Base-by-base conservation (phyloP, 495 filamentous ascomycete species). In the Neurospora sp. region DNA sequence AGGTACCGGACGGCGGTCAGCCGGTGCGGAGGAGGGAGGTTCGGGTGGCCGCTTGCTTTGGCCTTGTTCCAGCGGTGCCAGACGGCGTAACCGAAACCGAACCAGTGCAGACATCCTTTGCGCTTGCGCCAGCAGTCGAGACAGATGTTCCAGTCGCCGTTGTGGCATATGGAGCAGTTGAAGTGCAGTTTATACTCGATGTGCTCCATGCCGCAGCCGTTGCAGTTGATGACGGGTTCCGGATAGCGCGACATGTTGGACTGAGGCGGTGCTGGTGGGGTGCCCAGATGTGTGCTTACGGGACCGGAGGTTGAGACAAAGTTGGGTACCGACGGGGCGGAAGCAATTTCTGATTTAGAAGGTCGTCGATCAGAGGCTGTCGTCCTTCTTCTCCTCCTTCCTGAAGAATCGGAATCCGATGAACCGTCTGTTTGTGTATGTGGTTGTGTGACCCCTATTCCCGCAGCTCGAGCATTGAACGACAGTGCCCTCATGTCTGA, bases 151-250 rank as follows among this genome's bases (percentile, higher is more conserved):
- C 88, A 95, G 35, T 86, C 81, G 3, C 92, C 93, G n/a, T 84
- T 78, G 45, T 86, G 84, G 81, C 94, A 97, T 59, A 83, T 81
- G 8, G 81, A 75, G 81, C 94, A 97, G 78, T 90, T 89, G 80
- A 91, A 93, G 79, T 97, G 93, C 0, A 96, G 83, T 3, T 91
- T 88, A 75, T 97, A 93, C 78, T 96, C 89, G 72, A 97, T 93
- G 71, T 92, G 84, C 3, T 80, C 40, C 72, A 85, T 89, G 20
- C 82, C 79, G 78, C 94, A 97, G 39, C 87, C 80, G 37, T 89
- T 85, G 78, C 94, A 97, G 39, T 84, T 85, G 71, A 97, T 87
- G 0, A 87, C 87, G 3, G 94, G 93, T 75, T 96, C 93, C 4
- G 82, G 72, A 76, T 88, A 94, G 2, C 86, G 84, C 14, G 84